Base-by-base conservation (phyloP, 495 filamentous ascomycete species). In the Parathielavia hyrcaniae region DNA sequence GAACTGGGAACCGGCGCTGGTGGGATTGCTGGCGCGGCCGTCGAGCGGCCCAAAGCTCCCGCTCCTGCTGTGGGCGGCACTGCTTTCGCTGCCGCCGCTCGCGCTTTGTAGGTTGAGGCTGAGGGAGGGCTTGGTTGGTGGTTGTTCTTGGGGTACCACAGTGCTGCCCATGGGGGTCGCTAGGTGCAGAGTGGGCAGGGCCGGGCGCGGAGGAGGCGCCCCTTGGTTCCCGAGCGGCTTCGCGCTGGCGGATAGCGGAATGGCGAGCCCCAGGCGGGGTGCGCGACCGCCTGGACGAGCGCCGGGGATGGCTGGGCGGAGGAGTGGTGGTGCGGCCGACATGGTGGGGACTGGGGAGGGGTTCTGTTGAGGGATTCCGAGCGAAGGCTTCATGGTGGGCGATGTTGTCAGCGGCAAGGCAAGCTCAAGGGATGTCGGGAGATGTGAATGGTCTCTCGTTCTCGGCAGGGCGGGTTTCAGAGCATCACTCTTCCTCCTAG, bases 151-250 rank as follows among this genome's bases (percentile, higher is more conserved):
- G 8, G 88, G 85, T 36, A 82, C 81, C 55, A 79, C 73, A 59
- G 77, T 82, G 72, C 81, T 88, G 41, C 89, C 88, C 85, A 87
- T 88, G 14, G 91, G 91, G 13, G 90, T 96, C 7, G 88, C 87
- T 30, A 96, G 77, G 62, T 86, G 85, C 17, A 96, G 80, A 50
- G 82, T 80, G 16, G 90, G 91, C 17, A 81, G 82, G 11, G 81
- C 66, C 17, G 86, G 83, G 38, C 84, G 79, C 17, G 73, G 70
- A 57, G 77, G 67, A 50, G 69, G 43, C 61, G 72, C 61, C 57
- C 60, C 53, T 61, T 66, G 51, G 60, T 74, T 75, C 40, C 72
- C 72, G 26, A 87, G 81, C 5, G 90, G 88, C 71, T 90, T 86
- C 55, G 76, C 83, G 73, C 81, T 90, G 46, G 89, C 86, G 23